Conservation (phyloP, 202 grass and related monocot genomes). For the Eragrostis tef region DNA sequence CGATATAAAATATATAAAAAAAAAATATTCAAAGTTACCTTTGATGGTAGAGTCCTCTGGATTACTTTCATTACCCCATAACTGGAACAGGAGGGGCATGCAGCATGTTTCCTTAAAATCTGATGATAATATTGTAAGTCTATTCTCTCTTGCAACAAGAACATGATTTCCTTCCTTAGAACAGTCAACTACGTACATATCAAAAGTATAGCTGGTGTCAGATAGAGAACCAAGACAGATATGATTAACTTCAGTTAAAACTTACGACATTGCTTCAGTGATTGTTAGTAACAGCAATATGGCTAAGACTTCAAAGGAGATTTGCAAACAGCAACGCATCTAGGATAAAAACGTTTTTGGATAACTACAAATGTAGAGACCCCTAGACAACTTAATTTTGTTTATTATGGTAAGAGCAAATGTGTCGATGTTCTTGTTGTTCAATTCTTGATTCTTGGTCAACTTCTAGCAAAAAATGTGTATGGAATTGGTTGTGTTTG, state of each 20-base stretch:
- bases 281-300: constrained; percentile 11
- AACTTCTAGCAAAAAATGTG: constrained; percentile 9
- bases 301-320: constrained; percentile 25
- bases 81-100: constrained; percentile 76
- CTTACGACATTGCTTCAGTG: neutral
- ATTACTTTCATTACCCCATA: constrained; percentile 63
- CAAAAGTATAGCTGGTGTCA: constrained; percentile 45
- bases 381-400: constrained; percentile 30
- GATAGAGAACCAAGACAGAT: constrained; percentile 29
- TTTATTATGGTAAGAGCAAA: neutral
- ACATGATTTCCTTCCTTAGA: constrained; percentile 69
- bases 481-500: neutral
- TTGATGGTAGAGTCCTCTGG: constrained; percentile 57
- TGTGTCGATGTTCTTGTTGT: neutral
- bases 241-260: constrained; percentile 31
- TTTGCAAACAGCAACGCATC: constrained; percentile 1
- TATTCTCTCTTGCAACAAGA: constrained; percentile 69
- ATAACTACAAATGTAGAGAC: constrained; percentile 6
- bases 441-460: neutral
- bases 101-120: constrained; percentile 71
- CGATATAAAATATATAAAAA: constrained; percentile 11
- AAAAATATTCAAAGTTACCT: constrained; percentile 51
- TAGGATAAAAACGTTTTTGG: neutral
- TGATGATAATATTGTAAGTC: constrained; percentile 68
- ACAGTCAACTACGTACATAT: constrained; percentile 74